Evolutionary conservation across 495 filamentous ascomycete genomes (phyloP), one percentile per base, ranked within the genome.

Genomic region (Trichoderma gamsii): DNA sequence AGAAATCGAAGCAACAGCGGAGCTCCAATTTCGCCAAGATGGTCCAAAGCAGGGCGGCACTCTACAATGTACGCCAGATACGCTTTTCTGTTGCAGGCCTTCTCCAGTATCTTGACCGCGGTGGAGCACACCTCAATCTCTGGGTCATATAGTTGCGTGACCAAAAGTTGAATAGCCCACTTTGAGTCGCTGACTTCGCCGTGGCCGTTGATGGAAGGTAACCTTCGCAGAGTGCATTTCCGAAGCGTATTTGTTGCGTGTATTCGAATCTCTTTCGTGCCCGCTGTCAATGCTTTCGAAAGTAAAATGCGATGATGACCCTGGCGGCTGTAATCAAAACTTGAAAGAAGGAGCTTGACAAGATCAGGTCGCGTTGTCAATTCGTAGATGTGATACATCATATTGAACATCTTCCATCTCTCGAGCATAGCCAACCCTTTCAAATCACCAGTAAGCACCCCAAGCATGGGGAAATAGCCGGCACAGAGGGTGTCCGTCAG

Each of bases 361-460:
- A 99, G 82, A 73, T 99, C 95, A 61, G 94, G 92, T 3, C 96
- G 89, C 74, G 92, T 88, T 71, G 89, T 88, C 23, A 97, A 83
- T 72, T 98, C 96, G 67, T 96, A 86, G 72, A 99, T 95, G 74
- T 97, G 94, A 75, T 99, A 99, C 81, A 97, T 93, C 92, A 98
- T 98, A 76, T 97, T 98, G 75, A 97, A 89, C 83, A 98, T 94
- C 70, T 91, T 91, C 93, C 94, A 98, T 70, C 92, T 83, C 73
- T 97, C 93, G 76, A 99, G 88, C 86, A 98, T 97, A 71, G 87
- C 84, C 35, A 97, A 83, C 0, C 95, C 95, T 68, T 87, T 90
- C 0, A 82, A 77, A 75, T 97, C 92, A 56, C 87, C 88, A 74
- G 90, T 97, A 69, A 99, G 75, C 16, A 88, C 87, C 15, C 95